phyloP scores from a whole-genome alignment of 176 grass and related monocot genomes.

The Cenchrus purpureus region DNA sequence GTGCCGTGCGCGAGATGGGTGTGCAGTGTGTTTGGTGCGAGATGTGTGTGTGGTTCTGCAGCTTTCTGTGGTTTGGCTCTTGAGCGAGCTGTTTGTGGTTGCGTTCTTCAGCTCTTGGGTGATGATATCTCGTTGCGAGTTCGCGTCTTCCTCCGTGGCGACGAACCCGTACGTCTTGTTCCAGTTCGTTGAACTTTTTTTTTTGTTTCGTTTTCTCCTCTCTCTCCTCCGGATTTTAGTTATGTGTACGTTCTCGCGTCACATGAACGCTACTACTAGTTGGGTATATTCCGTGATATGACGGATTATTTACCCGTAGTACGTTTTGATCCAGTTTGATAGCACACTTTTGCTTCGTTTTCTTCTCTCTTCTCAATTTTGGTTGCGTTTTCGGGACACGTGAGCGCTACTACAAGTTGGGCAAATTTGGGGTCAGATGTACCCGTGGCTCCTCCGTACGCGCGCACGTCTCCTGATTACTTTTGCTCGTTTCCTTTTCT shows the following conservation, averaged over 20 bases:
- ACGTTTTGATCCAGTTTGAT: not conserved
- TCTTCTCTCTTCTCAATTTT: not conserved
- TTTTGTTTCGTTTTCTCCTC: not conserved
- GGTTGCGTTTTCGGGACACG: not conserved
- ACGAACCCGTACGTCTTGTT: not conserved
- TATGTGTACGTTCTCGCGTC: not conserved
- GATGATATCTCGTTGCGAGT: not conserved
- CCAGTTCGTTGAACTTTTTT: not conserved
- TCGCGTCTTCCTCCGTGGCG: slow-evolving; percentile 9
- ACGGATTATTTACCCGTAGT: not conserved
- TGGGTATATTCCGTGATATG: not conserved
- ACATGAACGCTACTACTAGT: not conserved
- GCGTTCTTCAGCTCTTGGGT: not conserved
- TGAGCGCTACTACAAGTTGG: not conserved
- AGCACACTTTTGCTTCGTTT: not conserved
- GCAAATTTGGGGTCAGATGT: not conserved
- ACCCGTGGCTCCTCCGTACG: not conserved
- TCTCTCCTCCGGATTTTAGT: not conserved
- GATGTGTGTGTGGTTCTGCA: not conserved
- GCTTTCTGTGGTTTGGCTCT: not conserved
- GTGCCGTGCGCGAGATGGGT: not conserved
- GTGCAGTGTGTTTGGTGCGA: not conserved
- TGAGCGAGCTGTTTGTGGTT: not conserved
- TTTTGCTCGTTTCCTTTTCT: too few relatives aligned
- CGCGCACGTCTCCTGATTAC: not conserved